Percentiles rank a stretch among this genome's conserved stretches.
Conservation (phyloP, 2,329 filamentous ascomycete species). For the Didymella arachidicola region DNA sequence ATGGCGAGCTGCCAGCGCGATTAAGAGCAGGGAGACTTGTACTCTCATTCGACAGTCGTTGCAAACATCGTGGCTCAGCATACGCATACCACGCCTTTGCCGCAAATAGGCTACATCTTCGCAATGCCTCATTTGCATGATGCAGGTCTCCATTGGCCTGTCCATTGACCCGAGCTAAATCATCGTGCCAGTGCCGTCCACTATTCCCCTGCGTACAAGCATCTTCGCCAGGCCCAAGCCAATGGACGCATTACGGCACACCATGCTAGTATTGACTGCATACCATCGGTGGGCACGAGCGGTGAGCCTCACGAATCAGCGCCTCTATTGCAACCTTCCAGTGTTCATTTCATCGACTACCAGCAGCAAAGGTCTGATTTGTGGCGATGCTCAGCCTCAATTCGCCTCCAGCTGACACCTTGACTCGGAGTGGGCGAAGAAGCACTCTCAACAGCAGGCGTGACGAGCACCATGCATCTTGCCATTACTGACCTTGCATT, state of each 20-base stretch:
- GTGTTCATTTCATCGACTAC: not conserved
- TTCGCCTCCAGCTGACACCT: not conserved
- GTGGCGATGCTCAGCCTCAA: constrained; percentile 2
- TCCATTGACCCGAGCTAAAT: not conserved
- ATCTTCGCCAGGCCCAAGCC: not conserved
- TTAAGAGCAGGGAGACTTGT: not conserved
- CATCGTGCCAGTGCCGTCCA: not conserved
- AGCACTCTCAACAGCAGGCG: not conserved
- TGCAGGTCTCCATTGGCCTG: not conserved
- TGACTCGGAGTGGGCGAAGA: not conserved
- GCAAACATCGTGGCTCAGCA: not conserved
- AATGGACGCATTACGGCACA: not conserved
- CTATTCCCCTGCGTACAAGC: not conserved
- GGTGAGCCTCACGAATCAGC: not conserved
- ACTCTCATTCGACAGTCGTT: not conserved
- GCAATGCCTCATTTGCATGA: not conserved
- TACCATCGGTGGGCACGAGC: not conserved
- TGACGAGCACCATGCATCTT: not conserved
- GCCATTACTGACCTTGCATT: not conserved
- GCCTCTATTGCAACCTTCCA: not conserved
- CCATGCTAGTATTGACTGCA: not conserved
- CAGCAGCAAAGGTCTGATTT: not conserved
- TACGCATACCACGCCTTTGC: not conserved
- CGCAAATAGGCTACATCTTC: not conserved
- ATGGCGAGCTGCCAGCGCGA: not conserved